Evolutionary conservation across 768 basidiomycete species (phyloP).

Genomic region (Pilatotrama ljubarskyi): DNA sequence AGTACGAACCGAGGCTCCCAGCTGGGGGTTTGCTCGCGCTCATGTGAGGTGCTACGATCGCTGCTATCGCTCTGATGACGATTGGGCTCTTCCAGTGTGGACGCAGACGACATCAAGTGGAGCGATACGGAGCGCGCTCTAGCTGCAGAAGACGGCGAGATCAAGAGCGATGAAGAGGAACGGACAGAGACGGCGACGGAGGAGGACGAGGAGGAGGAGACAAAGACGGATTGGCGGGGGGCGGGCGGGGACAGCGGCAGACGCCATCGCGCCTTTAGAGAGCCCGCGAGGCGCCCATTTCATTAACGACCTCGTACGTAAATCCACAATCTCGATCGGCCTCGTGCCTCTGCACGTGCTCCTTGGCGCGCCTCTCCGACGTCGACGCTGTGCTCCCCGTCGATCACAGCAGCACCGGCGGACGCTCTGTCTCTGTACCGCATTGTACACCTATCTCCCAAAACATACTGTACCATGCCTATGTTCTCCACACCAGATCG

Average conservation of each 20-base stretch:
- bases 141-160: too few species aligned
- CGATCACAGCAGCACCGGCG: slow-evolving; percentile 2
- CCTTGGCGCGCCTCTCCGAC: neutral
- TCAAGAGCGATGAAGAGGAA: neutral
- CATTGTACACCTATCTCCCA: neutral
- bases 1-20: slow-evolving; percentile 18
- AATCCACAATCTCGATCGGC: slow-evolving; percentile 15
- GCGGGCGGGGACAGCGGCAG: slow-evolving; percentile 1
- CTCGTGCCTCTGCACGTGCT: slow-evolving; percentile 12
- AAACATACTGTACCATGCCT: neutral
- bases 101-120: slow-evolving; percentile 18
- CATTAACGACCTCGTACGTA: slow-evolving; percentile 16
- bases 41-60: slow-evolving; percentile 15
- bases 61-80: slow-evolving; percentile 12
- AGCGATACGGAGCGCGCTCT: neutral
- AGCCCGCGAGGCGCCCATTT: slow-evolving; percentile 2
- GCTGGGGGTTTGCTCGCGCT: slow-evolving; percentile 8
- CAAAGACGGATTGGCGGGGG: neutral
- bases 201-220: neutral
- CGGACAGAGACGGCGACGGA: neutral
- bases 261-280: slow-evolving; percentile 10
- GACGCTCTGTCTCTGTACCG: too few species aligned
- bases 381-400: neutral
- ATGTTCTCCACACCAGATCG: slow-evolving; percentile 24
- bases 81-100: slow-evolving; percentile 6